Percentiles rank a stretch among this genome's conserved stretches.
Evolutionary conservation across 192 early-diverging fungal species (phyloP).

Genomic region (Backusella sp.): DNA sequence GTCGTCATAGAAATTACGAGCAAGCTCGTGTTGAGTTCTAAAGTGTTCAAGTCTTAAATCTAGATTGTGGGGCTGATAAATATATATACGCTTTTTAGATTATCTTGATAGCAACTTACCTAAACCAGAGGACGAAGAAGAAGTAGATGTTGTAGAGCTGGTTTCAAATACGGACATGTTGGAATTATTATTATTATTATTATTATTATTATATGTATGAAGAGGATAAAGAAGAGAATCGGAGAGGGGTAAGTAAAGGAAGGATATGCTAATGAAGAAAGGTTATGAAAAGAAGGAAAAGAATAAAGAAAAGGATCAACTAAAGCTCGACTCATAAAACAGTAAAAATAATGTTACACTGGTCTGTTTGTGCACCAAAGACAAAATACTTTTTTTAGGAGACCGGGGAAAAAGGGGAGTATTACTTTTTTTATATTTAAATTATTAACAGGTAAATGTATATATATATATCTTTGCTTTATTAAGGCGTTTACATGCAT

Average conservation of each 20-base stretch:
- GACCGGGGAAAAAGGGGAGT: neutral
- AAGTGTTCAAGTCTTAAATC: constrained; percentile 43
- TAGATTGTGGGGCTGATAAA: neutral
- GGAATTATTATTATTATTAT: neutral
- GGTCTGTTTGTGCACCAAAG: constrained; percentile 8
- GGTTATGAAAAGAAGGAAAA: constrained; percentile 16
- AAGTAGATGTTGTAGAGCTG: neutral
- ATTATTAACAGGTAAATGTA: neutral
- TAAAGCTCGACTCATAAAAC: constrained; percentile 2
- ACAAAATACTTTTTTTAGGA: neutral
- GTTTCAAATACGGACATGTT: neutral
- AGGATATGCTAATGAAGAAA: neutral
- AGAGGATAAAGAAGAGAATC: neutral
- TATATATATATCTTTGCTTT: neutral
- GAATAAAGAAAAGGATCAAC: neutral
- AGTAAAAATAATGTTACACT: constrained; percentile 15
- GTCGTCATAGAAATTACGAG: constrained; percentile 53
- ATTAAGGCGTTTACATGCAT: neutral
- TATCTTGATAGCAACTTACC: neutral
- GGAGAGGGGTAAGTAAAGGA: neutral
- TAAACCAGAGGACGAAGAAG: neutral
- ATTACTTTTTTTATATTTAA: neutral
- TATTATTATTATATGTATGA: neutral
- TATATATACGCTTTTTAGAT: neutral
- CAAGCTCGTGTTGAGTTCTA: constrained; percentile 47